Base-by-base conservation (phyloP, 495 filamentous ascomycete genomes). In the Penicillium riverlandense region DNA sequence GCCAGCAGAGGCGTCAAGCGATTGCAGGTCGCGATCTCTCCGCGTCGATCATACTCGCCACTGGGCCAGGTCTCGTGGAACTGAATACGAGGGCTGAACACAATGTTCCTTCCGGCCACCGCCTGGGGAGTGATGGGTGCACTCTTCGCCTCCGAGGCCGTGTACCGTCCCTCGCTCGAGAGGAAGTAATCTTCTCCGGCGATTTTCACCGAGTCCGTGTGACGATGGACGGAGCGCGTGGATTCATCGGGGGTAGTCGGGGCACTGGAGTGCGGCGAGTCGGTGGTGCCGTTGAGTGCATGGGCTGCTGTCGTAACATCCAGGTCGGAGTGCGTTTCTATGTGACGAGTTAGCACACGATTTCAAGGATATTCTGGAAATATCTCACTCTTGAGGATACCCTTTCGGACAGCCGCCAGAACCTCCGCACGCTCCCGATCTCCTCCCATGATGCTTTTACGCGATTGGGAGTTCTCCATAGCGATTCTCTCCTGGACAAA, bases 21-120 rank as follows among this genome's bases (percentile, higher is more conserved):
- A 61, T 99, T 99, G 78, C 92, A 99, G 7, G 92, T 99, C 22
- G 92, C 90, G 62, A 96, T 86, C 10, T 99, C 92, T 37, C 92
- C 94, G 32, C 94, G 83, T 37, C 92, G 84, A 58, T 99, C 92
- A 59, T 99, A 99, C 67, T 99, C 92, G 45, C 82, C 83, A 54
- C 82, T 86, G 6, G 90, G 87, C 91, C 92, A 97, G 11, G 87
- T 96, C 55, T 99, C 92, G 58, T 96, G 82, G 59, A 95, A 96
- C 45, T 92, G 82, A 40, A 97, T 90, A 16, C 91, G 80, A 45
- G 92, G 91, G 59, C 85, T 96, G 63, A 96, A 99, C 30, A 80
- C 84, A 42, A 95, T 91, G 61, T 81, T 86, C 47, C 86, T 83
- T 46, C 79, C 78, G 29, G 57, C 47, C 13, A 65, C 63, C n/a